Evolutionary conservation across 768 basidiomycete species (phyloP).

Genomic region (Filobasidium floriforme): DNA sequence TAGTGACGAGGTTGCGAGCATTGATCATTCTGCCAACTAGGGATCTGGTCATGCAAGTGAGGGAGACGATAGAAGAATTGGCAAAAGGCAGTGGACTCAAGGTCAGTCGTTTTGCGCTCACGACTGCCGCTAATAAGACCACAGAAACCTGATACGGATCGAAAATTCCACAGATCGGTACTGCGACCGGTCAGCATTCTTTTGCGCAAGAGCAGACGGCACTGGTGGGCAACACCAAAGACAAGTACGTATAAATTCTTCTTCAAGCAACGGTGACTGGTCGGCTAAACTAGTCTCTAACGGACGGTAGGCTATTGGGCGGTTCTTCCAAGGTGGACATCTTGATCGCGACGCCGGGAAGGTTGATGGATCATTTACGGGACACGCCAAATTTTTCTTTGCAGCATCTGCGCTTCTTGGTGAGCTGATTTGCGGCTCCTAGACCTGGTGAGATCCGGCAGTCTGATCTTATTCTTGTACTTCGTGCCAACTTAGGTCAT

Average conservation of each 20-base stretch:
- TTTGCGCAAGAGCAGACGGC: slow-evolving; percentile 84
- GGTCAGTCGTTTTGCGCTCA: slow-evolving; percentile 48
- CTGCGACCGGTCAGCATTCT: slow-evolving; percentile 86
- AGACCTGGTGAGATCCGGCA: not conserved
- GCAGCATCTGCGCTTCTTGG: slow-evolving; percentile 91
- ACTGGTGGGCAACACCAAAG: slow-evolving; percentile 58
- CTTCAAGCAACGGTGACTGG: not conserved
- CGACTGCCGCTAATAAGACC: not conserved
- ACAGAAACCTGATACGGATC: not conserved
- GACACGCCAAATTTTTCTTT: slow-evolving; percentile 82
- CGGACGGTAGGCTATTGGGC: slow-evolving; percentile 56
- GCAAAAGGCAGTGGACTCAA: slow-evolving; percentile 79
- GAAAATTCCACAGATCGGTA: slow-evolving; percentile 52
- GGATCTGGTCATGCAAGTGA: slow-evolving; percentile 83
- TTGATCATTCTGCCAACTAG: slow-evolving; percentile 86
- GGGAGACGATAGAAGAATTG: slow-evolving; percentile 80
- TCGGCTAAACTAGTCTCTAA: not conserved
- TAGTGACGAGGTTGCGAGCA: slow-evolving; percentile 77
- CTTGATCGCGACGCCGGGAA: slow-evolving; percentile 88
- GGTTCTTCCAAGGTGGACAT: slow-evolving; percentile 90
- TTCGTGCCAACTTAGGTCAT: slow-evolving; percentile 63
- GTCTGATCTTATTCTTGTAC: not conserved
- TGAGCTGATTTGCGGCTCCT: slow-evolving; percentile 45
- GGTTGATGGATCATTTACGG: slow-evolving; percentile 85
- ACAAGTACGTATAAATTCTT: slow-evolving; percentile 48